A percentile compares a stretch with the other conserved stretches of the same genome.
phyloP scores from a whole-genome alignment of 108 stramenopile species.

The Cyclotella sp. region DNA sequence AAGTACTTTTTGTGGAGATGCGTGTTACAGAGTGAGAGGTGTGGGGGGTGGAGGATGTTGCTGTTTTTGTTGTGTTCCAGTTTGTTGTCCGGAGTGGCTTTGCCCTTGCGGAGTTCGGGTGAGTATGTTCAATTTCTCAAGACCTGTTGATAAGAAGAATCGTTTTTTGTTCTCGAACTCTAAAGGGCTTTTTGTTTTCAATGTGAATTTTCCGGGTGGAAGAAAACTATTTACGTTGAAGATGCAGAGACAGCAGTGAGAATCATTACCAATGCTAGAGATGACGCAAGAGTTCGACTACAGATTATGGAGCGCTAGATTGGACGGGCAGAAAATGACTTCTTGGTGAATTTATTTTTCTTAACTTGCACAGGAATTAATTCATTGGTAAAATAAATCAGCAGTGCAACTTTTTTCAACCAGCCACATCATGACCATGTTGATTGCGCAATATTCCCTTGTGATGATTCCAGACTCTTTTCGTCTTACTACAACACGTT shows the following conservation, averaged over 20 bases:
- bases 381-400: too few species aligned
- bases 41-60: slow-evolving; percentile 22
- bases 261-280: slow-evolving; percentile 53
- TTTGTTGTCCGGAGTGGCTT: slow-evolving; percentile 40
- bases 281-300: slow-evolving; percentile 57
- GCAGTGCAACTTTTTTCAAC: too few species aligned
- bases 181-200: too few species aligned
- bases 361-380: too few species aligned
- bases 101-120: slow-evolving; percentile 52
- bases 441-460: too few species aligned
- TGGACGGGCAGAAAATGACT: too few species aligned
- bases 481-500: too few species aligned
- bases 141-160: not conserved
- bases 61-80: slow-evolving; percentile 42
- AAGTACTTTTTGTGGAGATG: slow-evolving; percentile 47
- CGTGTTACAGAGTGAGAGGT: slow-evolving; percentile 46
- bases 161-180: not conserved
- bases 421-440: too few species aligned
- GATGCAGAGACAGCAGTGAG: slow-evolving; percentile 55
- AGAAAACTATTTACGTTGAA: slow-evolving; percentile 52
- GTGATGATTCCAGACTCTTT: too few species aligned
- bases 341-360: too few species aligned
- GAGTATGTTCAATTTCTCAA: slow-evolving; percentile 15
- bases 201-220: not conserved
- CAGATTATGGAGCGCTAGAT: slow-evolving; percentile 25